Percentiles rank a stretch among this genome's conserved stretches.
Evolutionary conservation across 768 basidiomycete genomes (phyloP).

Genomic region (Amanita pallidorosea): DNA sequence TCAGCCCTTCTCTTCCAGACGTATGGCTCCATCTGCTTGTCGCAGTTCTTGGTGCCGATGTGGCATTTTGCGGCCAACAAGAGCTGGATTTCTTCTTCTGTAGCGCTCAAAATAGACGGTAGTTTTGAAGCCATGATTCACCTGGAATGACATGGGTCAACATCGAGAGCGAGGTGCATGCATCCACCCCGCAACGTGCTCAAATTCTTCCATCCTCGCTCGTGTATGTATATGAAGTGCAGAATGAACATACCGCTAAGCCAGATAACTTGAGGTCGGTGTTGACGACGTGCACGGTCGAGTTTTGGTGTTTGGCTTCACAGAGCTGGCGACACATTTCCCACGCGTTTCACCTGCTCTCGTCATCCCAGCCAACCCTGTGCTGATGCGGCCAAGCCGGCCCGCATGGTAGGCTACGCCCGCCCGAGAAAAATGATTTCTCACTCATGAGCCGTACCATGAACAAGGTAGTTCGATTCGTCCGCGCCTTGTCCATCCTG

Average conservation of each 20-base stretch:
- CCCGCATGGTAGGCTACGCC: too few relatives aligned
- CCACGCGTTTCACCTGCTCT: slow-evolving; percentile 17
- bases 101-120: slow-evolving; percentile 85
- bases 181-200: slow-evolving; percentile 32
- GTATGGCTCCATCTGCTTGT: slow-evolving; percentile 98
- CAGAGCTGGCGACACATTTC: slow-evolving; percentile 20
- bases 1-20: slow-evolving; percentile 95
- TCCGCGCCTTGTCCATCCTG: background rate
- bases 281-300: slow-evolving; percentile 35
- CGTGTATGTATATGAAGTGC: slow-evolving; percentile 9
- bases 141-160: slow-evolving; percentile 18
- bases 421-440: too few relatives aligned
- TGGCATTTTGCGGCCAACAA: slow-evolving; percentile 94
- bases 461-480: background rate
- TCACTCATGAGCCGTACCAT: background rate
- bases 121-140: slow-evolving; percentile 76
- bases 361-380: too few relatives aligned
- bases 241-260: slow-evolving; percentile 32
- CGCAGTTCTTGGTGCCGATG: slow-evolving; percentile 98
- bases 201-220: slow-evolving; percentile 22
- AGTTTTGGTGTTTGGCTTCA: slow-evolving; percentile 22
- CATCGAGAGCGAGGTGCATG: slow-evolving; percentile 23
- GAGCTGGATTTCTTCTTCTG: slow-evolving; percentile 95
- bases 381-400: too few relatives aligned
- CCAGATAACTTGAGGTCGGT: slow-evolving; percentile 28